Conservation (phyloP, 1,284 basidiomycete species). For the Xerocomus minutiporus region DNA sequence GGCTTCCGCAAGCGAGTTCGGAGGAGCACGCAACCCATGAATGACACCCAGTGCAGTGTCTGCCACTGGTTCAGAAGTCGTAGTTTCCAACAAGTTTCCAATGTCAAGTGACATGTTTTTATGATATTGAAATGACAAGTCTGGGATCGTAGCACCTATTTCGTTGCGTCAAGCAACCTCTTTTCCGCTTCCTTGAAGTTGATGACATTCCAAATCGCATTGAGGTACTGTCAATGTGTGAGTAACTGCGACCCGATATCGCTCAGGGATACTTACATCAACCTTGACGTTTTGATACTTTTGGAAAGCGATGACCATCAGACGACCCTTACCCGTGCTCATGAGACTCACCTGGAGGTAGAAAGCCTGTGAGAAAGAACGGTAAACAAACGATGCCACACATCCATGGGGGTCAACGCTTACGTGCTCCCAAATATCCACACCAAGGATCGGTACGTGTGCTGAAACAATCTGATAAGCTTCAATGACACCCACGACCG, state of each 20-base stretch:
- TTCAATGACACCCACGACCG: not conserved
- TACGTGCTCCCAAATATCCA: slow-evolving; percentile 96
- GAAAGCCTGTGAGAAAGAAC: slow-evolving; percentile 47
- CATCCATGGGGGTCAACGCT: slow-evolving; percentile 26
- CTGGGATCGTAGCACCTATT: slow-evolving; percentile 13
- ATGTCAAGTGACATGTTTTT: not conserved
- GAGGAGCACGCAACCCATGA: not conserved
- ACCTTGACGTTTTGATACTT: slow-evolving; percentile 68
- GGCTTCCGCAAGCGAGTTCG: not conserved
- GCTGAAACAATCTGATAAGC: slow-evolving; percentile 38
- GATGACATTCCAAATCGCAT: slow-evolving; percentile 89
- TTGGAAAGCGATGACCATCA: slow-evolving; percentile 26
- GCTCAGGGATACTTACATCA: not conserved
- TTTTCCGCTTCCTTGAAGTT: slow-evolving; percentile 88
- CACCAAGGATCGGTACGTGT: slow-evolving; percentile 88
- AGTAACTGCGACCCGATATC: not conserved
- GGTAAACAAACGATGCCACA: slow-evolving; percentile 10
- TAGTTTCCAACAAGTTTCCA: not conserved
- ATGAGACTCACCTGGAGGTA: slow-evolving; percentile 57
- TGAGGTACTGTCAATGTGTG: slow-evolving; percentile 62
- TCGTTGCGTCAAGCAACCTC: slow-evolving; percentile 55
- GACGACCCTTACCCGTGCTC: not conserved
- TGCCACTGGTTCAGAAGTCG: not conserved
- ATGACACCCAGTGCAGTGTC: not conserved
- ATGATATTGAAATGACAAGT: slow-evolving; percentile 4